Evolutionary conservation across 306 rosid genomes (phyloP), one percentile per base, ranked within the genome.

Genomic region (Bauhinia variegata): DNA sequence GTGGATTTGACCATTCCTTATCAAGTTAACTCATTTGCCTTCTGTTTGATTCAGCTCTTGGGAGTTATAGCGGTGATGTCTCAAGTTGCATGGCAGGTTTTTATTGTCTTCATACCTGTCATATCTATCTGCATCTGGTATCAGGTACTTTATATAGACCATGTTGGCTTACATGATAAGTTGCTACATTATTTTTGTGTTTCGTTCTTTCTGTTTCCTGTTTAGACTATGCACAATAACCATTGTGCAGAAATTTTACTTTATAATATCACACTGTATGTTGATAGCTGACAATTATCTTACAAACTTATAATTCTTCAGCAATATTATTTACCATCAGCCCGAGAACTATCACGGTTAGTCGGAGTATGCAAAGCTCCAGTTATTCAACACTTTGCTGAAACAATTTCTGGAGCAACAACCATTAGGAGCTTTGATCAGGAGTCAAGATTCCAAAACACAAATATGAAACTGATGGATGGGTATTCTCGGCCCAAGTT

Each of bases 381-480:
- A 8, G 80, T 84, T 42, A 89, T 92, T 68, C 98, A 92, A 67
- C 91, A 87, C 79, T 87, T 92, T 50, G 70, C 95, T 0, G 95
- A 92, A 81, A 89, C 98, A 16, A 80, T 92, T 63, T 92, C 93
- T 0, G 95, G 98, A 33, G 54, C 89, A 46, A 63, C 88, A 49
- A 92, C 96, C 39, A 92, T 92, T 53, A 84, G 98, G 78, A 81
- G 98, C 85, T 92, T 89, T 54, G 87, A 89, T 70, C 88, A 87
- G 60, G 93, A 79, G 58, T 74, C 84, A 4, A 85, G 89, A 87
- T 92, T 92, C 71, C 81, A 46, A 39, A 81, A 81, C 65, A 69
- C 77, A 64, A 87, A 89, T 71, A 87, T 89, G 96, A 86, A 80
- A 61, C 75, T 92, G 69, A 75, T 56, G 5, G 98, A 92, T 66